phyloP scores from a whole-genome alignment of 768 basidiomycete genomes.

The Pisolithus sp. region DNA sequence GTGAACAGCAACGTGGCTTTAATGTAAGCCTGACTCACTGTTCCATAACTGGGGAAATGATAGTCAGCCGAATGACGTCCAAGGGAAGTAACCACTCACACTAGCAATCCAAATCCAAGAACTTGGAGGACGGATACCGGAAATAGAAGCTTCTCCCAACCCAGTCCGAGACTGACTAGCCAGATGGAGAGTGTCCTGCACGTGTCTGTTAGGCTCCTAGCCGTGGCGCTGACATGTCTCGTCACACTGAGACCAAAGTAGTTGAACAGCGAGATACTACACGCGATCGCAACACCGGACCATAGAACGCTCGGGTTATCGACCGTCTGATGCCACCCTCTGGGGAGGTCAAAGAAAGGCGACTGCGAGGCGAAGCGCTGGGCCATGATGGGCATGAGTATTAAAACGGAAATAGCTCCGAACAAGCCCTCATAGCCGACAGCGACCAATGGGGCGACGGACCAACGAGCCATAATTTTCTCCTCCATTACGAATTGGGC shows the following conservation, averaged over 20 bases:
- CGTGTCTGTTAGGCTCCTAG: conserved; percentile 87
- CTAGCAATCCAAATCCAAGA: conserved; percentile 78
- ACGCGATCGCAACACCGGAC: conserved; percentile 63
- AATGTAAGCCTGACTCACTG: conserved; percentile 40
- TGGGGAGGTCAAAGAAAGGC: conserved; percentile 80
- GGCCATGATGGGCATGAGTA: conserved; percentile 77
- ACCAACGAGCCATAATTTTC: conserved; percentile 86
- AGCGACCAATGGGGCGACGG: conserved; percentile 82
- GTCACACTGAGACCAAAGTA: conserved; percentile 90
- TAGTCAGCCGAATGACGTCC: neutral
- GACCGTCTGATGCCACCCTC: conserved; percentile 87
- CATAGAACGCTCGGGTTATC: conserved; percentile 65
- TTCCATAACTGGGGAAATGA: conserved; percentile 61
- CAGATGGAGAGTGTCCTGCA: conserved; percentile 96
- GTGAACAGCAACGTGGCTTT: conserved; percentile 5
- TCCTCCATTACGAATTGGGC: conserved; percentile 95
- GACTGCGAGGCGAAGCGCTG: conserved; percentile 57
- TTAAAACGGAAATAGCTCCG: conserved; percentile 71
- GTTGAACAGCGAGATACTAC: conserved; percentile 79
- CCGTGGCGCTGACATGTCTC: conserved; percentile 88
- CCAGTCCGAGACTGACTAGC: conserved; percentile 81
- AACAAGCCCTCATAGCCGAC: conserved; percentile 95
- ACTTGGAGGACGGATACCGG: conserved; percentile 82
- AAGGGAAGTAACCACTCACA: conserved; percentile 48
- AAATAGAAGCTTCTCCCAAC: conserved; percentile 84